Evolutionary conservation across 31 red algal species (phyloP), one percentile per base, ranked within the genome.

Genomic region (Odonthalia washingtoniensis): DNA sequence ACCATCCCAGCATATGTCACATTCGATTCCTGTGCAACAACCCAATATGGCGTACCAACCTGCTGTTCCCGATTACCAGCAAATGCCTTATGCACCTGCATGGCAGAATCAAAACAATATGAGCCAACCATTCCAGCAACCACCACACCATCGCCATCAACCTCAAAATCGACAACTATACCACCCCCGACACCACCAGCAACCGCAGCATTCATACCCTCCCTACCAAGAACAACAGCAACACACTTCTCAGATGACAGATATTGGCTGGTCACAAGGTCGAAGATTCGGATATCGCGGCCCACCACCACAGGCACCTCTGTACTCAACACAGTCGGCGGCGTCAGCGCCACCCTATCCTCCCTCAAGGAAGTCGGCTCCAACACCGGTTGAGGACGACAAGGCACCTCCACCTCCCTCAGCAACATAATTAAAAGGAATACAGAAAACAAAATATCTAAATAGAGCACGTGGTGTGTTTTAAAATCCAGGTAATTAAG

Each of bases 341-440:
- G n/a, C n/a, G n/a, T n/a, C n/a, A n/a, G 9, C 49, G 9, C 49
- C 49, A 14, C 49, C 12, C 12, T 57, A 57, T 21, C 49, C 49
- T 14, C 49, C 49, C 12, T 57, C 49, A 57, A n/a, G n/a, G n/a
- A n/a, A n/a, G n/a, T 9, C 16, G 6, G 33, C 66, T 36, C 14
- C 66, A 70, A 70, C 27, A 6, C n/a, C 66, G 9, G 21, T 70
- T 21, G 66, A 12, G 9, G 66, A 70, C 33, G 66, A 70, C 9
- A 12, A 28, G n/a, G 66, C 66, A 36, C 66, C 66, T 9, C 66
- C 66, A 36, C 66, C 66, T 12, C 66, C 66, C 9, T 61, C 52
- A 14, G 52, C 52, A 17, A 14, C 14, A 61, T 61, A 24, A 61
- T 24, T 61, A 24, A 14, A 61, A 14, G 52, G 24, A 17, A 14